Evolutionary conservation across 345 rosid genomes (phyloP), one percentile per base, ranked within the genome.

Genomic region (Schrenkiella parvula): DNA sequence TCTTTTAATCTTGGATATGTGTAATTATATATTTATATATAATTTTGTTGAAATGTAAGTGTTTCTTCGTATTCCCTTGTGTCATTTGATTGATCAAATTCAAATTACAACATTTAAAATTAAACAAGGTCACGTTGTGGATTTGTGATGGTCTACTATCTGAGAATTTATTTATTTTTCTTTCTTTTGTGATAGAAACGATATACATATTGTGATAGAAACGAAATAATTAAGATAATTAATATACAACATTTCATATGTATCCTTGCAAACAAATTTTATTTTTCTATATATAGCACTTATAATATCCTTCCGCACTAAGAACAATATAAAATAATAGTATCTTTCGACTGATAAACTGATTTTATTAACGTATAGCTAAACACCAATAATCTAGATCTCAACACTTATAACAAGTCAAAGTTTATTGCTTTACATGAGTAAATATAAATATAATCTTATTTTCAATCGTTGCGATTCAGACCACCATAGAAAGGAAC

Each of bases 401-500:
- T 10, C 34, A 48, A 43, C 32, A 66, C 37, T 14, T 66, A 52
- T 12, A 51, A 26, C 21, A 52, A 67, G 53, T 38, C 28, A 53
- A 66, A 1, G 4, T 32, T 38, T 42, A 63, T 72, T 64, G 39
- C 12, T 7, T 72, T 41, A 2, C 23, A 47, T 14, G 51, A 34
- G n/a, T 21, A 37, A 21, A 29, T 50, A 52, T 18, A 52, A 64
- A 35, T 15, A 23, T 2, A 2, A 10, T 54, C 3, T 43, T 15
- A 0, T 12, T 39, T 39, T 63, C 54, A 64, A 12, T 64, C 38
- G 28, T 59, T 57, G 38, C 15, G 9, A 25, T 71, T 18, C 25
- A 87, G 73, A 23, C 89, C 89, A 35, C 78, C 80, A 17, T 52
- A 65, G 68, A 87, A 87, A 8, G 92, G 89, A 58, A 87, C 64